Evolutionary conservation across 2,329 filamentous ascomycete genomes (phyloP).

Genomic region (Parafenestella ontariensis): DNA sequence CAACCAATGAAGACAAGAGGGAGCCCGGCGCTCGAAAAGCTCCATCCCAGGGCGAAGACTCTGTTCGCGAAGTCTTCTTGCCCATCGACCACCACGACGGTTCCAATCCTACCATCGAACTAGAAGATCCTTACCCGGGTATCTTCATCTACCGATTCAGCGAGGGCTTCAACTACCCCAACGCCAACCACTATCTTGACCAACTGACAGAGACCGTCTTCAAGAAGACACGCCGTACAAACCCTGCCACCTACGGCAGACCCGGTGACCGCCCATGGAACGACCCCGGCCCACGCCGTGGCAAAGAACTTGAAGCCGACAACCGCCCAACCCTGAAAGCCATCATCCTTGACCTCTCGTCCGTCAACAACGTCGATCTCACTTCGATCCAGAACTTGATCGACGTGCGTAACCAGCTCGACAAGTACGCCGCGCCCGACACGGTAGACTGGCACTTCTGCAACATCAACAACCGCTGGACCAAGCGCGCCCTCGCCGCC

Average conservation of each 20-base stretch:
- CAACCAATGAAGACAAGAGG: conserved; percentile 46
- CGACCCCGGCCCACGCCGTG: conserved; percentile 77
- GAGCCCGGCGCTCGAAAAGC: conserved; percentile 19
- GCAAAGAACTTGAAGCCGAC: conserved; percentile 52
- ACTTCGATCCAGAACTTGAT: conserved; percentile 93
- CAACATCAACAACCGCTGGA: conserved; percentile 92
- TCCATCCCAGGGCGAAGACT: conserved; percentile 46
- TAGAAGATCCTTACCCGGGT: conserved; percentile 84
- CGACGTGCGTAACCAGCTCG: conserved; percentile 93
- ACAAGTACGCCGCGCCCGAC: conserved; percentile 82
- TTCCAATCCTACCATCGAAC: conserved; percentile 81
- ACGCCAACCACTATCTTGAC: conserved; percentile 88
- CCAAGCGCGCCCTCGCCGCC: conserved; percentile 84
- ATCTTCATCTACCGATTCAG: conserved; percentile 97
- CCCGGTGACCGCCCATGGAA: conserved; percentile 88
- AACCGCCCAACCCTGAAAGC: conserved; percentile 78
- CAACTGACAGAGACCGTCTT: conserved; percentile 59
- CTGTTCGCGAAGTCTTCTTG: conserved; percentile 80
- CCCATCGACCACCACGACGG: conserved; percentile 87
- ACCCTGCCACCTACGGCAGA: conserved; percentile 66
- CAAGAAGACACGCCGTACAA: conserved; percentile 76
- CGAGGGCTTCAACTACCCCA: conserved; percentile 96
- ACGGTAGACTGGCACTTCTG: conserved; percentile 95
- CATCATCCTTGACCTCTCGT: conserved; percentile 90
- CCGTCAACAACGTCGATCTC: conserved; percentile 93